Conservation (phyloP, 2,329 filamentous ascomycete species). For the Colletotrichum phormii region DNA sequence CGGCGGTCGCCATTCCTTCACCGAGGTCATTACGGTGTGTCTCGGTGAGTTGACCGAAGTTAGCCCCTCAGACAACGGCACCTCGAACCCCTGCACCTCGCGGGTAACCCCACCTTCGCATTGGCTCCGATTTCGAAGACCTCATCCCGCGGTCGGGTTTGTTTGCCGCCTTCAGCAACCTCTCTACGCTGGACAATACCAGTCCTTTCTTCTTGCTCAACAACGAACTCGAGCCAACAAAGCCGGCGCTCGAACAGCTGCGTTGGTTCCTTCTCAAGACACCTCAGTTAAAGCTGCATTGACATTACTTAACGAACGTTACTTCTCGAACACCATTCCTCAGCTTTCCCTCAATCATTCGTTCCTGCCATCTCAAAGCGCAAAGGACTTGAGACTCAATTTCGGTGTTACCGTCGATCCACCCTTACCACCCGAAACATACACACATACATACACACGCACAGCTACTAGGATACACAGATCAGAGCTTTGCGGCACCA, state of each 20-base stretch:
- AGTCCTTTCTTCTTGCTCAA: background rate
- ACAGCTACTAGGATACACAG: background rate
- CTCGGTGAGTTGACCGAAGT: slow-evolving; percentile 9
- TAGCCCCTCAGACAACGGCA: background rate
- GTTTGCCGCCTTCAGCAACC: slow-evolving; percentile 3
- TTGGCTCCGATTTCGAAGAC: slow-evolving; percentile 31
- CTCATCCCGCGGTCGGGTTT: background rate
- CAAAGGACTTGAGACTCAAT: background rate
- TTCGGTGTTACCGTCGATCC: background rate
- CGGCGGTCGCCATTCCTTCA: background rate
- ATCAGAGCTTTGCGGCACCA: slow-evolving; percentile 30
- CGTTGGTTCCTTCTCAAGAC: background rate
- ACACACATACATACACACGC: background rate
- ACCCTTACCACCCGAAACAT: no score
- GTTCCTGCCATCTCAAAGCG: background rate
- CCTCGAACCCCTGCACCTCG: slow-evolving; percentile 20
- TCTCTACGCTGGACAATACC: background rate
- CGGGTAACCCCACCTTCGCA: slow-evolving; percentile 30
- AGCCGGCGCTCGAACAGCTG: background rate
- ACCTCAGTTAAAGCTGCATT: background rate
- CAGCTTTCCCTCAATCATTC: background rate
- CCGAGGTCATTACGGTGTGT: background rate
- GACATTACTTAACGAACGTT: background rate
- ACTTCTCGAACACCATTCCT: no score
- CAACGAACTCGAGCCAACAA: background rate